Base-by-base conservation (phyloP, 2,329 filamentous ascomycete genomes). In the Orbilia javanica region DNA sequence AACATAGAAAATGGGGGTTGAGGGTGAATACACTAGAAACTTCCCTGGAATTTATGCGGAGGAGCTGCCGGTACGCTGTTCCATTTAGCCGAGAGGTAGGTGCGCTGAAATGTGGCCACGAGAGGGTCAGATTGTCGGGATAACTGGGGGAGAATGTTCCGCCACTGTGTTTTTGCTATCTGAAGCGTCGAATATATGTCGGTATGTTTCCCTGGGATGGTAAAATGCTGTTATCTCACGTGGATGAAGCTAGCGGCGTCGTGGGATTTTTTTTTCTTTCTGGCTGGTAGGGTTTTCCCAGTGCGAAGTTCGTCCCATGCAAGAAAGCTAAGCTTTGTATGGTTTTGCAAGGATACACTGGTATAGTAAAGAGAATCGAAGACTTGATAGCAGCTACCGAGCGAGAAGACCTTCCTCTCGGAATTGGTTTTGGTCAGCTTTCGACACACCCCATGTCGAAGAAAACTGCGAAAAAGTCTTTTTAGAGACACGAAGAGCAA, bases 31-130 rank as follows among this genome's bases (percentile, higher is more conserved):
- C n/a, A n/a, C 50, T 52, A 60, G 69, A 60, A 60, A 60, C 18
- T 60, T 60, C 55, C 34, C 20, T 60, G 55, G 31, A 42, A 39
- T 22, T 42, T 60, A 57, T 60, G 50, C 62, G 25, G 53, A 66
- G 74, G 74, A 62, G 74, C 62, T 78, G 60, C 52, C 74, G 74
- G 74, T 72, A 67, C 73, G 73, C 31, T 31, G 42, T 78, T 72
- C 74, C 74, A 78, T 78, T 78, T 78, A 78, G 67, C 74, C 74
- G 74, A 53, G 25, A 63, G 44, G 62, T 18, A 36, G 36, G 22
- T 44, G 50, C 53, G 48, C 3, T 29, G 11, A 67, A 39, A 27
- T 27, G 55, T 22, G 31, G 29, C 25, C 53, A 57, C 34, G 63
- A 53, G 34, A 64, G 42, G 20, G 63, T 50, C n/a, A 62, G 25